Percentiles rank a stretch among this genome's conserved stretches.
Conservation (phyloP, 306 rosid species). For the Geum urbanum region DNA sequence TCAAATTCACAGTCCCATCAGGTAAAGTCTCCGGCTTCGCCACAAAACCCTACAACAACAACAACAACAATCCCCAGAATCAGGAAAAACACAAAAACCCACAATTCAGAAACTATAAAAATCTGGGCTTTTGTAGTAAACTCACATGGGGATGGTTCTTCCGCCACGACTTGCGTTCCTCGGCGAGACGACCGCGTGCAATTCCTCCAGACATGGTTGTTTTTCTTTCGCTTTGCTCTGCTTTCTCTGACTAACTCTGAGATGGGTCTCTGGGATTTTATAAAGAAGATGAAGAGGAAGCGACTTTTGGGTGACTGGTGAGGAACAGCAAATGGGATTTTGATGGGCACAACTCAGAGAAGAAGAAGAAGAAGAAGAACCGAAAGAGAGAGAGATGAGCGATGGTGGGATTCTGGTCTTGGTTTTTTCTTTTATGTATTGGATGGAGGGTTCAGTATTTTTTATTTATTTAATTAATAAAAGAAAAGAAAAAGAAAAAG, state of each 20-base stretch:
- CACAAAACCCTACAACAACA: conserved; percentile 72
- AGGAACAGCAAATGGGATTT: not conserved
- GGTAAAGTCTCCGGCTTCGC: conserved; percentile 83
- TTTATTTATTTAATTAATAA: not conserved
- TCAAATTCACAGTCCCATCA: conserved; percentile 83
- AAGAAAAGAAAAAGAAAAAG: too few relatives aligned
- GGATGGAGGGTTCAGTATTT: not conserved
- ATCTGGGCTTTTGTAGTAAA: not conserved
- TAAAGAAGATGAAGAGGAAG: not conserved
- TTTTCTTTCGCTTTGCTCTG: not conserved
- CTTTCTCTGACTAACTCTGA: conserved; percentile 7
- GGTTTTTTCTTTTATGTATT: not conserved
- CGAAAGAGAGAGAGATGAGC: too few relatives aligned
- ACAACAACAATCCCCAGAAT: conserved; percentile 44
- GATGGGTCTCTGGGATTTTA: not conserved
- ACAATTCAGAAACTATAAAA: not conserved
- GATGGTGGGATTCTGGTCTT: not conserved
- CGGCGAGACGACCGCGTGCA: conserved; percentile 90
- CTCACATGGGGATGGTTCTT: conserved; percentile 87
- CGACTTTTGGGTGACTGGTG: not conserved
- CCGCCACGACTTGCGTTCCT: conserved; percentile 90
- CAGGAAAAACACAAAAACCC: not conserved
- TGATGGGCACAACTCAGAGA: not conserved
- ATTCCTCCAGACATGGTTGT: conserved; percentile 47
- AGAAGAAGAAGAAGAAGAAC: not conserved